phyloP scores from a whole-genome alignment of 2,329 filamentous ascomycete species.

The Cercospora nicotianae region DNA sequence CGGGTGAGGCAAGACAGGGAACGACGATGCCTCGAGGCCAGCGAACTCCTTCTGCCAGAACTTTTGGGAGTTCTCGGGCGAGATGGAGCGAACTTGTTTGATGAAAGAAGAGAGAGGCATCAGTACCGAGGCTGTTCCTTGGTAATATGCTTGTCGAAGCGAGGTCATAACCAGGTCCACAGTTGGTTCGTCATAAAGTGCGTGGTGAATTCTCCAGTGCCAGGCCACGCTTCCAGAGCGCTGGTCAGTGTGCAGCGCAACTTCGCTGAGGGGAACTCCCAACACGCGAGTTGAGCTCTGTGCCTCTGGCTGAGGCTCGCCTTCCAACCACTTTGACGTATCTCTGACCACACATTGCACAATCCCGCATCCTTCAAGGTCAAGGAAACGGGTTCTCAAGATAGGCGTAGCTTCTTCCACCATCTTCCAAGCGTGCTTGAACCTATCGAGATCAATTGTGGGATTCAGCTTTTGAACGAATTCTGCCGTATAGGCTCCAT shows the following conservation, averaged over 20 bases:
- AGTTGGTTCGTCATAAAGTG: background rate
- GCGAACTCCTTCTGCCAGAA: background rate
- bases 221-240: background rate
- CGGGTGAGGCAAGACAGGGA: background rate
- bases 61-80: background rate
- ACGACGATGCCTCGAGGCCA: background rate
- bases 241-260: background rate
- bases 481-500: slow-evolving; percentile 55
- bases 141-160: background rate
- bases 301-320: background rate
- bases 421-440: slow-evolving; percentile 37
- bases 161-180: background rate
- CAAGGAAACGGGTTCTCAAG: background rate
- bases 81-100: background rate
- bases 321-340: background rate
- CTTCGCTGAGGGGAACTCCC: background rate
- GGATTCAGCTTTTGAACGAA: background rate
- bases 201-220: background rate
- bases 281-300: background rate
- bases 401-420: background rate
- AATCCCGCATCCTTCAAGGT: background rate
- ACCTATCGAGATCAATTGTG: slow-evolving; percentile 36
- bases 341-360: background rate
- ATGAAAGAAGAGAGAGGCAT: background rate
- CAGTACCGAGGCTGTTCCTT: background rate